Conservation (phyloP, 1,284 basidiomycete species). For the Malassezia brasiliensis region DNA sequence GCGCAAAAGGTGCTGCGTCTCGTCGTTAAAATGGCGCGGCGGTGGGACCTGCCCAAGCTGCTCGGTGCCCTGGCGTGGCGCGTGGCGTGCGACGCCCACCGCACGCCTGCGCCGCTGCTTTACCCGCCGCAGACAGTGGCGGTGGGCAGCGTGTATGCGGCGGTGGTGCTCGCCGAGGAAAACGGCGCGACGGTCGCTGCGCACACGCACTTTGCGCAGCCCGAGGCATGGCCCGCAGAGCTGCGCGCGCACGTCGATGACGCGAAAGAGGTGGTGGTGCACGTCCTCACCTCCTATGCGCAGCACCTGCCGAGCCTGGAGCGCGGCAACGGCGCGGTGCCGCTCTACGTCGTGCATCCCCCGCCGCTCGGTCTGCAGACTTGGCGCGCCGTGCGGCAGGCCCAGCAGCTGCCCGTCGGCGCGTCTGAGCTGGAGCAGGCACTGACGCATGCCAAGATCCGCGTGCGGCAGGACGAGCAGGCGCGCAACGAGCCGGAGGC, state of each 20-base stretch:
- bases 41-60: constrained; percentile 21
- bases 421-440: not conserved
- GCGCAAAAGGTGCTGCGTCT: constrained; percentile 24
- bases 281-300: constrained; percentile 2
- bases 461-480: constrained; percentile 4
- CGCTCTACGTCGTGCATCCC: constrained; percentile 9
- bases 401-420: not conserved
- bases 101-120: constrained; percentile 32
- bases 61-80: constrained; percentile 33
- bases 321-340: not conserved
- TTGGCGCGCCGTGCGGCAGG: not conserved
- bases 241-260: constrained; percentile 20
- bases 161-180: constrained; percentile 21
- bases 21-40: constrained; percentile 30
- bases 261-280: constrained; percentile 19
- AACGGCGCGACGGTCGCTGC: not conserved
- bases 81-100: constrained; percentile 31
- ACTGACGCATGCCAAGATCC: constrained; percentile 12
- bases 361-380: constrained; percentile 12
- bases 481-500: not conserved
- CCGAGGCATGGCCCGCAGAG: constrained; percentile 9
- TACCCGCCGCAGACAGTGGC: constrained; percentile 41
- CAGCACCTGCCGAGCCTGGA: not conserved
- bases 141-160: constrained; percentile 28
- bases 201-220: not conserved